Evolutionary conservation across 2,329 filamentous ascomycete genomes (phyloP), one percentile per base, ranked within the genome.

Genomic region (Claviceps monticola): DNA sequence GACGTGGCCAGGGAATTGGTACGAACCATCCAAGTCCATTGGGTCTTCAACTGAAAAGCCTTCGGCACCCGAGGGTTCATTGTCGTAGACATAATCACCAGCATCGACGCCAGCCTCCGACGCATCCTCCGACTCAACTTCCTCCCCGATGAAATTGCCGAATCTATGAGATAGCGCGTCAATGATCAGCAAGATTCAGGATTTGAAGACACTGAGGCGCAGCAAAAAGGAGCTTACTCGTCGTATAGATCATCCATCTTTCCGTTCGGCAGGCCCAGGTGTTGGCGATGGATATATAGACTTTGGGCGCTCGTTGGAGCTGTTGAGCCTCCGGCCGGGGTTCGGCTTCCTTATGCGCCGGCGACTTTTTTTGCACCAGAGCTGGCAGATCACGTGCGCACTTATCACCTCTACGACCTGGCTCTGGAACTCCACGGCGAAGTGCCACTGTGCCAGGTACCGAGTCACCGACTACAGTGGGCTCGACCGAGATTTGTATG

Each of bases 121-220:
- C 63, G 90, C 91, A 64, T 86, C 84, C 64, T 95, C 90, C 53
- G 88, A 93, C 66, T 83, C 78, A 59, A 72, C 84, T 62, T 88
- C 88, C 70, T 96, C 93, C 64, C 93, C 93, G 66, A 97, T 95
- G 71, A 93, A 97, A 74, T 97, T 97, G 64, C 91, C 91, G 72
- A 97, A 97, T 75, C 88, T 94, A 4, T 13, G 50, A 29, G 29
- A 48, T 23, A 59, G 44, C 42, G 19, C 5, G 46, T 54, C 49
- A 54, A 43, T 51, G 5, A n/a, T 14, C 34, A 8, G 39, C n/a
- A 36, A 1, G 14, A 19, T 42, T 7, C 17, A 29, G 2, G 7
- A 3, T 8, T 19, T 17, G 6, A 29, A 4, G 45, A 3, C n/a
- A 16, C 9, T 9, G 38, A 6, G 14, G 17, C 7, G 47, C 9